A percentile compares a stretch with the other conserved stretches of the same genome.
These are phyloP conservation scores for Penicillium sp. DNA, from an alignment of 2,329 filamentous ascomycete species.

Conservation along the genomic window DNA sequence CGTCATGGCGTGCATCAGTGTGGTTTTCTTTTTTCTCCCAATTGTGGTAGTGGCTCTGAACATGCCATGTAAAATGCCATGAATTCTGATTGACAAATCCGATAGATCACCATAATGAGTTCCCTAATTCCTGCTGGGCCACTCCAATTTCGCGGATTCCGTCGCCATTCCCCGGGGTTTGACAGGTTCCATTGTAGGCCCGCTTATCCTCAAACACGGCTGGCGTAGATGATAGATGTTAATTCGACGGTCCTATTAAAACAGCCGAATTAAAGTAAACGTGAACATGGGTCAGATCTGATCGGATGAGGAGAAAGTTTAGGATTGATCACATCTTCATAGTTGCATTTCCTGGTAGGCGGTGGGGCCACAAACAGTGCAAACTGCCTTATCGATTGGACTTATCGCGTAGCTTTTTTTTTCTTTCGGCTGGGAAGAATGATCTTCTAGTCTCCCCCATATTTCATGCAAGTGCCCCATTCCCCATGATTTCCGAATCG, in stretches of 20 bases:
- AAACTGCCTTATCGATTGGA: conserved; percentile 33
- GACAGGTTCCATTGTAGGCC: conserved; percentile 13
- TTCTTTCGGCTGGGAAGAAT: conserved; percentile 14
- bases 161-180: conserved; percentile 1
- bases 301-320: conserved; percentile 12
- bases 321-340: conserved; percentile 14
- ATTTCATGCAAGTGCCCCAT: conserved; percentile 20
- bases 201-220: conserved; percentile 3
- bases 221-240: conserved; percentile 11
- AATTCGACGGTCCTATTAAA: neutral
- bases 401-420: conserved; percentile 18
- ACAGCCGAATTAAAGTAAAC: conserved; percentile 10
- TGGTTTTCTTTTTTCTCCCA: neutral
- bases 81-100: neutral
- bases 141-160: neutral
- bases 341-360: neutral
- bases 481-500: conserved; percentile 51
- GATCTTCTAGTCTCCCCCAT: conserved; percentile 13
- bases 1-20: conserved; percentile 6
- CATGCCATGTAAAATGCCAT: neutral
- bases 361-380: conserved; percentile 32
- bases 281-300: neutral
- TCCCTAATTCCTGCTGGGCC: neutral
- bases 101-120: neutral
- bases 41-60: neutral